Evolutionary conservation across 108 stramenopile genomes (phyloP), one percentile per base, ranked within the genome.

Genomic region (Seminavis robusta): DNA sequence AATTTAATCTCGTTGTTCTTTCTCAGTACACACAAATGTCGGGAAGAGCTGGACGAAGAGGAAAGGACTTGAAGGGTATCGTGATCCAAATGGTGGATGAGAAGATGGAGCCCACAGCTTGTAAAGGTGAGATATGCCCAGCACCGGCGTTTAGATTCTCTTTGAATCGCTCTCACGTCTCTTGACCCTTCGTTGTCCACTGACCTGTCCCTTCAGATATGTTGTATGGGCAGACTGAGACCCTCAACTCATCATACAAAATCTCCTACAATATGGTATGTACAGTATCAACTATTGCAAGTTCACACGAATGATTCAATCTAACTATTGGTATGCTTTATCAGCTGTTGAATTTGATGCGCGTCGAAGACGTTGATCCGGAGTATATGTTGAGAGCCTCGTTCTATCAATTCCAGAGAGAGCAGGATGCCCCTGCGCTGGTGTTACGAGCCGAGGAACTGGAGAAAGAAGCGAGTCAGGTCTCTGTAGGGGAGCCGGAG

Each of bases 181-280:
- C n/a, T n/a, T n/a, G n/a, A n/a, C n/a, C 27, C 16, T 8, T 52
- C 51, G 51, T 33, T 9, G 8, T 30, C 51, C 30, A 8, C n/a
- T 28, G 8, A 15, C 19, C 16, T 9, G 9, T 19, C 11, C 2
- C 24, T n/a, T n/a, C n/a, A n/a, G 30, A 42, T 32, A 58, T 42
- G 27, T 20, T 69, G 10, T 63, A 61, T 40, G 79, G 86, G 43
- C 94, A 94, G 38, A 91, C 98, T 5, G 97, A 99, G 65, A 92
- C 97, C 5, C 83, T 99, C 39, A 92, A 98, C 59, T 94, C 92
- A 34, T 84, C 82, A 36, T 99, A 97, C 73, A 82, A 91, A 56
- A 94, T 99, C 46, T 88, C 86, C 9, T 99, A 99, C 87, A 99
- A 98, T 73, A 99, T 99, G 99, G n/a, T n/a, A n/a, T n/a, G n/a